phyloP scores from a whole-genome alignment of 345 rosid genomes.

The Aquilaria malaccensis region DNA sequence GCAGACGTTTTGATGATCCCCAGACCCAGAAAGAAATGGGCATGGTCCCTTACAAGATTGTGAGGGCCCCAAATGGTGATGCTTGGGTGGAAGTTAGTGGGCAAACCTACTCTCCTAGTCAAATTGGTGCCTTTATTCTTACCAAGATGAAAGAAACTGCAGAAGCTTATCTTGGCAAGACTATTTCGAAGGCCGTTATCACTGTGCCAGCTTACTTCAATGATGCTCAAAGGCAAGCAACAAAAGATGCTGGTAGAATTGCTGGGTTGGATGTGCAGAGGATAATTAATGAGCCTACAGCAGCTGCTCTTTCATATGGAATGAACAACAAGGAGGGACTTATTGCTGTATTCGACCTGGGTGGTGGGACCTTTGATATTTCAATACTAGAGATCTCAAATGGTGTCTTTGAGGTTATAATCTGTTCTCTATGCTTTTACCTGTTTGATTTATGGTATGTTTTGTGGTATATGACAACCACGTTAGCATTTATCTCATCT shows the following conservation, averaged over 20 bases:
- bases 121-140: conserved; percentile 72
- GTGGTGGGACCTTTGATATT: conserved; percentile 88
- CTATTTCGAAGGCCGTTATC: conserved; percentile 64
- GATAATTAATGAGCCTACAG: conserved; percentile 90
- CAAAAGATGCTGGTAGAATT: conserved; percentile 93
- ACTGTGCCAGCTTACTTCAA: conserved; percentile 95
- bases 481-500: background rate
- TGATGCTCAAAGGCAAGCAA: conserved; percentile 96
- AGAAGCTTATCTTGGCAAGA: conserved; percentile 69
- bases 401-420: conserved; percentile 81
- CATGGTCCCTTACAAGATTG: conserved; percentile 87
- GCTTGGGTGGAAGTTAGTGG: conserved; percentile 92
- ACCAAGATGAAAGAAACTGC: conserved; percentile 96
- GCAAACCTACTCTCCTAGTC: conserved; percentile 84
- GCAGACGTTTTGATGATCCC: conserved; percentile 68
- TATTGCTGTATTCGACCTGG: conserved; percentile 91
- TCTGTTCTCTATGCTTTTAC: background rate
- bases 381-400: conserved; percentile 86
- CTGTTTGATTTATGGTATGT: background rate
- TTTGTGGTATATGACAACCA: background rate
- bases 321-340: conserved; percentile 90
- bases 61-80: conserved; percentile 84
- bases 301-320: conserved; percentile 94
- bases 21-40: conserved; percentile 83
- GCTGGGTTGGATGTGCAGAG: conserved; percentile 88